phyloP scores from a whole-genome alignment of 176 grass and related monocot genomes.

The Dendrocalamus sinicus region DNA sequence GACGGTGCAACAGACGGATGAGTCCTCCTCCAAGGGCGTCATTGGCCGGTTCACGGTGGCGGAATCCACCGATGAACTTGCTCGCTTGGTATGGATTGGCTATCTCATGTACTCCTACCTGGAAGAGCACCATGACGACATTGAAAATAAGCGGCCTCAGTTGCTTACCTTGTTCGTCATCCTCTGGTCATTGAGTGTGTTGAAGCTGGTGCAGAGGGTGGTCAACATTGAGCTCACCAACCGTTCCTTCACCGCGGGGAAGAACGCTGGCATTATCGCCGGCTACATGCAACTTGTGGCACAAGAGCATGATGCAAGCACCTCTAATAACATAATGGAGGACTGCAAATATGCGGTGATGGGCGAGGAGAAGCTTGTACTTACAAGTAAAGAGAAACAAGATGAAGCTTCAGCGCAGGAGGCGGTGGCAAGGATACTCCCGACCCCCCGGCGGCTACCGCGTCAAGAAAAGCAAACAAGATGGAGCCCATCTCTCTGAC shows the following conservation, averaged over 20 bases:
- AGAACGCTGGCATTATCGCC: slow-evolving; percentile 25
- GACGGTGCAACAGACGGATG: not conserved
- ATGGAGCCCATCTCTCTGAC: too few relatives aligned
- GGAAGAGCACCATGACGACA: accelerated
- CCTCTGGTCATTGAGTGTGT: slow-evolving; percentile 14
- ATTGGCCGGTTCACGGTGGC: not conserved
- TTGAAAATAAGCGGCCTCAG: too few relatives aligned
- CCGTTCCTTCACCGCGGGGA: not conserved
- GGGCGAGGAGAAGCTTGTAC: slow-evolving; percentile 28
- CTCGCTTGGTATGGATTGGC: not conserved
- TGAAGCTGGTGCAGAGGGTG: slow-evolving; percentile 14
- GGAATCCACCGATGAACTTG: not conserved
- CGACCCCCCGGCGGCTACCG: too few relatives aligned
- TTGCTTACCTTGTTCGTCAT: not conserved
- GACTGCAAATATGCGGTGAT: slow-evolving; percentile 28
- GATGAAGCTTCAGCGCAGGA: too few relatives aligned
- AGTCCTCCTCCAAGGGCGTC: not conserved
- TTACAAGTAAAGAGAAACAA: not conserved
- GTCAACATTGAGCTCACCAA: not conserved
- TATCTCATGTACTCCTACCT: slow-evolving; percentile 28
- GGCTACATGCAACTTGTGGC: slow-evolving; percentile 21
- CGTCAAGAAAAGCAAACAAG: too few relatives aligned
- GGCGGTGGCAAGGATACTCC: too few relatives aligned
- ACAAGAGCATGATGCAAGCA: too few relatives aligned
- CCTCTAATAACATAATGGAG: too few relatives aligned